A percentile compares a stretch with the other conserved stretches of the same genome.
Conservation (phyloP, 192 early-diverging fungal genomes). For the Backusella morwellensis region DNA sequence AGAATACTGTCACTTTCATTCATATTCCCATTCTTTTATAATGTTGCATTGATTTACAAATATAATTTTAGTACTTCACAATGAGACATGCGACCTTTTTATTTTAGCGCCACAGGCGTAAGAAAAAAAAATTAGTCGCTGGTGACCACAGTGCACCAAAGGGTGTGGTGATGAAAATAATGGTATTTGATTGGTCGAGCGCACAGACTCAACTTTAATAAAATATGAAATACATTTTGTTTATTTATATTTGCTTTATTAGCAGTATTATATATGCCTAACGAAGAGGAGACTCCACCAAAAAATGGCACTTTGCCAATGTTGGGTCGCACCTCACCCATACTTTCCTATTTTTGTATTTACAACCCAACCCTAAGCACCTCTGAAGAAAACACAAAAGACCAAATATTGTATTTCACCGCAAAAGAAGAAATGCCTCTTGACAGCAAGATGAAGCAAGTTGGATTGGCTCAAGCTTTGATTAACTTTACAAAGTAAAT, state of each 20-base stretch:
- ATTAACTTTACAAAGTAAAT: constrained; percentile 63
- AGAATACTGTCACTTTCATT: no score
- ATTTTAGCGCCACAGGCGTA: no score
- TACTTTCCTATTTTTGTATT: constrained; percentile 71
- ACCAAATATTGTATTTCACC: constrained; percentile 74
- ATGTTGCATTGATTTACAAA: no score
- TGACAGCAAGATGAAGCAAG: constrained; percentile 71
- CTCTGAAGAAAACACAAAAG: constrained; percentile 67
- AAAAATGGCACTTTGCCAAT: background rate
- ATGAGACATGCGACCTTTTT: no score
- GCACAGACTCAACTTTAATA: constrained; percentile 5
- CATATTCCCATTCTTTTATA: no score
- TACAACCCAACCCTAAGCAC: constrained; percentile 69
- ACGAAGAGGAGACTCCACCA: background rate
- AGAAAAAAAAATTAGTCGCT: no score
- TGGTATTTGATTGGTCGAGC: background rate
- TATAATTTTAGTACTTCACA: no score
- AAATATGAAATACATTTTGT: background rate
- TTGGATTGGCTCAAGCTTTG: constrained; percentile 73
- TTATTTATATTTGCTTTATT: background rate
- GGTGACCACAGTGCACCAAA: no score
- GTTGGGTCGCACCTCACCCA: constrained; percentile 40
- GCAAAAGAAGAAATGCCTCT: constrained; percentile 64
- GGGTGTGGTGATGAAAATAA: background rate
- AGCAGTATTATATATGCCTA: background rate